These are phyloP conservation scores for Hygrophoropsis aurantiaca DNA, from an alignment of 768 basidiomycete genomes.

Conservation along the genomic window DNA sequence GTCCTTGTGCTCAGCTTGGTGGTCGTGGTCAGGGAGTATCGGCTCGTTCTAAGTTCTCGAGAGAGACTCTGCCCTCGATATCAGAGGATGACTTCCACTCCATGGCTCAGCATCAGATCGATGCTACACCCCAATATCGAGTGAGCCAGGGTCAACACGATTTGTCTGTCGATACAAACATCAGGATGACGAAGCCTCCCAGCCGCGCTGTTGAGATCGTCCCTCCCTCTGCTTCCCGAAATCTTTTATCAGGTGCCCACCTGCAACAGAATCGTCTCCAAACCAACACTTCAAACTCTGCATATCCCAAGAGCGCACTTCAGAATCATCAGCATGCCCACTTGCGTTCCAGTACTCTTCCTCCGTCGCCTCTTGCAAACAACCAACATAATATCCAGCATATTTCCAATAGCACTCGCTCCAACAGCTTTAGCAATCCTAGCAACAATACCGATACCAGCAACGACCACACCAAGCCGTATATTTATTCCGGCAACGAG, in stretches of 20 bases:
- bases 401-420: constrained; percentile 17
- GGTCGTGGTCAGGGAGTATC: background rate
- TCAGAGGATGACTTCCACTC: constrained; percentile 39
- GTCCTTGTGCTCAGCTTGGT: no score
- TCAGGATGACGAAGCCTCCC: constrained; percentile 18
- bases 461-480: constrained; percentile 14
- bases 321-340: constrained; percentile 1
- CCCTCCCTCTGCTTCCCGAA: constrained; percentile 15
- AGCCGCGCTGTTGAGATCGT: constrained; percentile 32
- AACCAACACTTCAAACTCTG: background rate
- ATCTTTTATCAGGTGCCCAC: constrained; percentile 3
- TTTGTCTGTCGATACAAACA: background rate
- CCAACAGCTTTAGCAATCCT: constrained; percentile 24
- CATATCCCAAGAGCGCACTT: background rate
- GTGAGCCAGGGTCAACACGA: constrained; percentile 1
- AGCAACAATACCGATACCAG: constrained; percentile 17
- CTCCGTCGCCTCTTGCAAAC: constrained; percentile 2
- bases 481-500: constrained; percentile 21
- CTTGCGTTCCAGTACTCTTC: constrained; percentile 3
- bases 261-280: constrained; percentile 5
- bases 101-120: constrained; percentile 10
- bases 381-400: constrained; percentile 6
- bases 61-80: constrained; percentile 24
- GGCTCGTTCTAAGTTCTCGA: constrained; percentile 6
- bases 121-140: constrained; percentile 5